phyloP scores from a whole-genome alignment of 148 eudicot genomes.

The Spergularia bocconei region DNA sequence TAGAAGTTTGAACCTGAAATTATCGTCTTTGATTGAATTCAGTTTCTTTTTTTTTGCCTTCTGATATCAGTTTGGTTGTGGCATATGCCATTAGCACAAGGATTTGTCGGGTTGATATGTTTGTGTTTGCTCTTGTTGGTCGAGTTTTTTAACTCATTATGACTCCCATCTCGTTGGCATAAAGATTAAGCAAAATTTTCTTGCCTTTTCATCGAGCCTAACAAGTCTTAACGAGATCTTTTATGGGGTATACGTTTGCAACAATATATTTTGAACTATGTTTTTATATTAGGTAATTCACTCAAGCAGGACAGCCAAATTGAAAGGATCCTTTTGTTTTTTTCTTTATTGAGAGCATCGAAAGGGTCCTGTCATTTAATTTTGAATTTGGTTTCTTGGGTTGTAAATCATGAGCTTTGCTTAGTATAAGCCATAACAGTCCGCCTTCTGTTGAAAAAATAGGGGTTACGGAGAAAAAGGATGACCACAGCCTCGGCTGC shows the following conservation, averaged over 20 bases:
- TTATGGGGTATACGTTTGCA: neutral
- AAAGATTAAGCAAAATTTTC: neutral
- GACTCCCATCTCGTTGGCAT: neutral
- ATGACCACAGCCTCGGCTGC: no score
- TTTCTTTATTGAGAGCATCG: neutral
- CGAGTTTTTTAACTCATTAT: neutral
- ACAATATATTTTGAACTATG: no score
- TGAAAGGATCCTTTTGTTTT: no score
- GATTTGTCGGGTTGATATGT: neutral
- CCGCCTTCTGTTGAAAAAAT: neutral
- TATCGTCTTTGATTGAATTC: slow-evolving; percentile 1
- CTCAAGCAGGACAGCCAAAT: no score
- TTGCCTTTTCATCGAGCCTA: neutral
- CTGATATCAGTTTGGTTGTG: neutral
- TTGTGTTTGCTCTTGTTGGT: neutral
- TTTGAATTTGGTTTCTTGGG: neutral
- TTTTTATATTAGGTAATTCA: no score
- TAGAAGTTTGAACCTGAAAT: neutral
- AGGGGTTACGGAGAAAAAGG: no score
- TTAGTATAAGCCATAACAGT: no score
- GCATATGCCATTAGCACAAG: neutral
- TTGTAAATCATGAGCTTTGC: neutral
- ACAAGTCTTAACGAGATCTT: neutral
- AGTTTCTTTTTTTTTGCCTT: slow-evolving; percentile 1
- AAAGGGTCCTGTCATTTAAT: neutral